These are phyloP conservation scores for Papiliotrema nemorosa DNA, from an alignment of 1,284 basidiomycete genomes.

Conservation along the genomic window DNA sequence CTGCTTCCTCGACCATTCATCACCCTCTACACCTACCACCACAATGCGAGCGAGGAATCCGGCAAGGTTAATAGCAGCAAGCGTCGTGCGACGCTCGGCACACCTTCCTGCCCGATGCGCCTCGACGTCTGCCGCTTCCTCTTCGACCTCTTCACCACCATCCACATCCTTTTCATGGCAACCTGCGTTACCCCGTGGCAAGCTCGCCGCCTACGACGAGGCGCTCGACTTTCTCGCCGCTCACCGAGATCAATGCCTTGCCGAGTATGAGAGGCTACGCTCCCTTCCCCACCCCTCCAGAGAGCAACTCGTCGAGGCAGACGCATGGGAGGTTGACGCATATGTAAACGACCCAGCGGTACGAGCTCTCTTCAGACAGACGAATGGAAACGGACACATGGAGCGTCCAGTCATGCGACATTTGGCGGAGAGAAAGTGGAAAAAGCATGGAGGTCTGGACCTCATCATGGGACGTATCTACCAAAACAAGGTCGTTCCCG, in stretches of 20 bases:
- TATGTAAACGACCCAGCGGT: slow-evolving; percentile 42
- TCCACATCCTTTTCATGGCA: slow-evolving; percentile 26
- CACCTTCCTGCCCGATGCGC: slow-evolving; percentile 10
- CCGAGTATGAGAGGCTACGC: slow-evolving; percentile 13
- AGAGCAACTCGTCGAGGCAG: slow-evolving; percentile 16
- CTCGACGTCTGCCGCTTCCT: slow-evolving; percentile 14
- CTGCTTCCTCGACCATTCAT: too few relatives aligned
- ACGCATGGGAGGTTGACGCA: slow-evolving; percentile 37
- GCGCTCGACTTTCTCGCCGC: slow-evolving; percentile 36
- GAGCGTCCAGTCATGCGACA: slow-evolving; percentile 66
- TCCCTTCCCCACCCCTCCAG: slow-evolving; percentile 6
- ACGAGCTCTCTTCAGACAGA: slow-evolving; percentile 35
- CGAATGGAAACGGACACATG: slow-evolving; percentile 44
- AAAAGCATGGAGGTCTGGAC: slow-evolving; percentile 75
- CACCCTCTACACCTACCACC: background rate
- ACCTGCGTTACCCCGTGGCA: slow-evolving; percentile 39
- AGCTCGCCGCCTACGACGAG: slow-evolving; percentile 43
- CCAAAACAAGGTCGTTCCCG: slow-evolving; percentile 87
- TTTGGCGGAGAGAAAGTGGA: slow-evolving; percentile 79
- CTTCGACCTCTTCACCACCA: slow-evolving; percentile 14
- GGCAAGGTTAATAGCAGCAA: background rate
- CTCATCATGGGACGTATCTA: slow-evolving; percentile 86
- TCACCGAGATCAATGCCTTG: slow-evolving; percentile 11
- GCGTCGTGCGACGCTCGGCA: background rate
- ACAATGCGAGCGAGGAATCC: slow-evolving; percentile 4